Evolutionary conservation across 139 green algal genomes (phyloP).

Genomic region (Haematococcus sp.): DNA sequence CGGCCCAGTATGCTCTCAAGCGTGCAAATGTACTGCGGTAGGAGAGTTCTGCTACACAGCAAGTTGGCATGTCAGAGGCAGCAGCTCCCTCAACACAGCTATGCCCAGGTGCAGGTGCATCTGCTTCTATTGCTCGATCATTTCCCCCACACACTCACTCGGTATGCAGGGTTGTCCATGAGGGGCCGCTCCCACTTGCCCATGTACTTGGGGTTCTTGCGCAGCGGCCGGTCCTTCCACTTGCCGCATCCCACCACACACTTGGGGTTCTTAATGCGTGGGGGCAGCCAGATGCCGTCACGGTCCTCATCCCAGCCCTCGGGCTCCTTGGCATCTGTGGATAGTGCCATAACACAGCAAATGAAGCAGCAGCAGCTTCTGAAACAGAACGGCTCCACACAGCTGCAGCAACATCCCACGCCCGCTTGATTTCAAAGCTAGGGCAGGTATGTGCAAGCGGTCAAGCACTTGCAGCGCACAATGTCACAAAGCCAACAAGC

Average conservation of each 20-base stretch:
- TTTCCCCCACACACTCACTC: too few relatives aligned
- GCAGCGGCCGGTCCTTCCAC: conserved; percentile 78
- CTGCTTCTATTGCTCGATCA: too few relatives aligned
- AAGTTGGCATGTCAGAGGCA: not conserved
- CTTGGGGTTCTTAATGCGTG: conserved; percentile 53
- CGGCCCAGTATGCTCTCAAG: not conserved
- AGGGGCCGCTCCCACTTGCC: conserved; percentile 74
- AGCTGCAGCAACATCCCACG: too few relatives aligned
- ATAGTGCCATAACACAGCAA: too few relatives aligned
- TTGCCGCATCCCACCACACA: conserved; percentile 75
- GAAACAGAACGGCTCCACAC: too few relatives aligned
- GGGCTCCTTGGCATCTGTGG: conserved; percentile 71
- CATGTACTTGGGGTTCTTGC: conserved; percentile 89
- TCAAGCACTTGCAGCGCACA: too few relatives aligned
- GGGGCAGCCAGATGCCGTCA: conserved; percentile 87
- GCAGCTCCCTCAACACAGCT: too few relatives aligned
- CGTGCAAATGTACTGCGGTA: not conserved
- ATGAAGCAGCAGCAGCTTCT: too few relatives aligned
- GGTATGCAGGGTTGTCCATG: conserved; percentile 92
- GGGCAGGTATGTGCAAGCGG: too few relatives aligned
- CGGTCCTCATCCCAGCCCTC: conserved; percentile 94
- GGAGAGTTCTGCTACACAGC: not conserved
- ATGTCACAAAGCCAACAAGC: too few relatives aligned
- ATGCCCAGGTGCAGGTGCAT: too few relatives aligned
- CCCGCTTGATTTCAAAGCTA: not conserved